Conservation (phyloP, 192 early-diverging fungal species). For the Backusella morwellensis region DNA sequence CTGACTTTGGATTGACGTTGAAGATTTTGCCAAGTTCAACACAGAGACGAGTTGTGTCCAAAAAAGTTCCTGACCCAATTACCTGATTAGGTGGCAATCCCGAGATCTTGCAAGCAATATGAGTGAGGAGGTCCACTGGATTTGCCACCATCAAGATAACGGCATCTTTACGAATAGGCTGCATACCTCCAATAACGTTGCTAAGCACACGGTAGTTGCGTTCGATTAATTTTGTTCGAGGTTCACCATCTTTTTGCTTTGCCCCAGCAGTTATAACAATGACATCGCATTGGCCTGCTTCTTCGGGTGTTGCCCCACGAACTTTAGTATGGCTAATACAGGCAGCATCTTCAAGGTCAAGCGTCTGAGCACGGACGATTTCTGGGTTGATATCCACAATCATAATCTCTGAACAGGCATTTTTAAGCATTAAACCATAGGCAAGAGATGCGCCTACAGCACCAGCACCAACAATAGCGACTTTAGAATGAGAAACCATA, state of each 20-base stretch:
- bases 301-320: conserved; percentile 44
- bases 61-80: conserved; percentile 60
- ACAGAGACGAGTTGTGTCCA: conserved; percentile 59
- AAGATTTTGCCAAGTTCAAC: conserved; percentile 38
- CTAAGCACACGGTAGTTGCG: conserved; percentile 61
- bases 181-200: conserved; percentile 52
- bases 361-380: conserved; percentile 50
- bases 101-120: conserved; percentile 58
- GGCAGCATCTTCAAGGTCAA: conserved; percentile 61
- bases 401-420: conserved; percentile 48
- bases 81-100: conserved; percentile 56
- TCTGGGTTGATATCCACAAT: conserved; percentile 48
- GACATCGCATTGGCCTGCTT: conserved; percentile 64
- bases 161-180: conserved; percentile 56
- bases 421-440: conserved; percentile 46
- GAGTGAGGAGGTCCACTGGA: conserved; percentile 63
- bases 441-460: conserved; percentile 54
- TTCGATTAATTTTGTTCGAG: conserved; percentile 53
- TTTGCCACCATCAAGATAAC: conserved; percentile 64
- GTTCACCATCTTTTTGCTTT: conserved; percentile 58
- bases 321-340: conserved; percentile 52
- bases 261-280: conserved; percentile 66
- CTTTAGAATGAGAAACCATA: conserved; percentile 10
- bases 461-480: conserved; percentile 54
- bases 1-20: conserved; percentile 47